Evolutionary conservation across 129 eudicot genomes (phyloP).

Genomic region (Sambucus nigra): DNA sequence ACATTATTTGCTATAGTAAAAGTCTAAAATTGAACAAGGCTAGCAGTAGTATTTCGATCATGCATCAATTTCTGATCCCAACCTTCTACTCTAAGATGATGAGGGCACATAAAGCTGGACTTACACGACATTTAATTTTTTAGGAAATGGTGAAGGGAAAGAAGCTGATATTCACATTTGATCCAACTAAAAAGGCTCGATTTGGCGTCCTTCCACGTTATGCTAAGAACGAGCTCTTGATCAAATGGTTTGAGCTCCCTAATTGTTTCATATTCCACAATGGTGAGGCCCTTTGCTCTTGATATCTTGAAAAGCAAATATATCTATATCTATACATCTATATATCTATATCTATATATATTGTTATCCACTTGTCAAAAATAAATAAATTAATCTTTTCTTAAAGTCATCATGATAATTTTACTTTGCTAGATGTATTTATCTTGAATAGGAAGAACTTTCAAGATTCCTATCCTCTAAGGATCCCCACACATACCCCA

Average conservation of each 20-base stretch:
- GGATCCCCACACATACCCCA: too few species aligned
- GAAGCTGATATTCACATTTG: conserved; percentile 49
- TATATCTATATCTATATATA: too few species aligned
- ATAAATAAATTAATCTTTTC: too few species aligned
- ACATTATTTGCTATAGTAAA: background rate
- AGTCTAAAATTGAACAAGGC: too few species aligned
- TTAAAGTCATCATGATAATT: too few species aligned
- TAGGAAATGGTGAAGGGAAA: conserved; percentile 94
- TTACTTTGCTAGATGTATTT: too few species aligned
- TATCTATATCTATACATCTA: too few species aligned
- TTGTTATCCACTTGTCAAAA: too few species aligned
- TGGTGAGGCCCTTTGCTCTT: conserved; percentile 37
- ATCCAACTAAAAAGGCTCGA: conserved; percentile 82
- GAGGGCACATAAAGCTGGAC: background rate
- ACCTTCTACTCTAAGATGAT: background rate
- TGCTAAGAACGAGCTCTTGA: conserved; percentile 69
- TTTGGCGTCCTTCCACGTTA: conserved; percentile 95
- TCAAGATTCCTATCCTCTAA: too few species aligned
- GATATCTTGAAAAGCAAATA: background rate
- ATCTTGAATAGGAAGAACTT: background rate
- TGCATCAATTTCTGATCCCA: background rate
- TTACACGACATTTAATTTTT: background rate
- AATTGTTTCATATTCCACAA: conserved; percentile 93
- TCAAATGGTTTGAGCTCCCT: conserved; percentile 99
- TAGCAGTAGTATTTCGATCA: too few species aligned